Percentiles rank a stretch among this genome's conserved stretches.
Evolutionary conservation across 1,284 basidiomycete species (phyloP).

Genomic region (Microbotryum silenes-acaulis): DNA sequence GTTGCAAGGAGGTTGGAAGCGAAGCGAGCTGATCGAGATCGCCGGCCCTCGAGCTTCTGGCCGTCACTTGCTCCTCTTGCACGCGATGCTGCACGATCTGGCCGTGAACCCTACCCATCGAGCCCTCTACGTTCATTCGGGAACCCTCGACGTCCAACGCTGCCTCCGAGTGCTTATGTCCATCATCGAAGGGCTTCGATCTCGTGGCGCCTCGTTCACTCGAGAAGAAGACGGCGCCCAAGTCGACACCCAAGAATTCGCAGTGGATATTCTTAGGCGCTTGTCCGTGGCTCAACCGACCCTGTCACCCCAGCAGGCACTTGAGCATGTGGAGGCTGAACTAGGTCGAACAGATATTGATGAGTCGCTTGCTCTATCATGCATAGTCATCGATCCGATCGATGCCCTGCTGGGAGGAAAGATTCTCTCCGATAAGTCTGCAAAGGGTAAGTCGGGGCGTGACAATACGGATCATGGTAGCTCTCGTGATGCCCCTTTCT

Average conservation of each 20-base stretch:
- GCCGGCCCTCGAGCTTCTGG: neutral
- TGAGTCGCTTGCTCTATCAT: neutral
- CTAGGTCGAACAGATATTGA: neutral
- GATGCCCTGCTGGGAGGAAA: neutral
- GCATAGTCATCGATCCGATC: conserved; percentile 1
- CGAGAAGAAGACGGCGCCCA: neutral
- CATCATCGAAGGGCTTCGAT: neutral
- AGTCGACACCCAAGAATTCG: neutral
- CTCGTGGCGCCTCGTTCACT: neutral
- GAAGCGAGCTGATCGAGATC: neutral
- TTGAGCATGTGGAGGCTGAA: neutral
- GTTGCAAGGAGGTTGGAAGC: too few relatives aligned
- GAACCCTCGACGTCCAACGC: neutral
- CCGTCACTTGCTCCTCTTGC: neutral
- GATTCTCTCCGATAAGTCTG: neutral
- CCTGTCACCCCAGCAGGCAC: neutral
- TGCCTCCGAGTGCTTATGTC: neutral
- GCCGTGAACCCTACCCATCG: neutral
- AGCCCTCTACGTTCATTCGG: neutral
- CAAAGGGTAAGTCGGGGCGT: neutral
- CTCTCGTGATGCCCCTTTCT: neutral
- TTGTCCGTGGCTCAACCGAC: neutral
- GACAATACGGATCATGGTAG: neutral
- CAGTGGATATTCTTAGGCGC: neutral
- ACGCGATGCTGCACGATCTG: neutral